phyloP scores from a whole-genome alignment of 2,329 filamentous ascomycete genomes.

The Bimuria novae-zelandiae region DNA sequence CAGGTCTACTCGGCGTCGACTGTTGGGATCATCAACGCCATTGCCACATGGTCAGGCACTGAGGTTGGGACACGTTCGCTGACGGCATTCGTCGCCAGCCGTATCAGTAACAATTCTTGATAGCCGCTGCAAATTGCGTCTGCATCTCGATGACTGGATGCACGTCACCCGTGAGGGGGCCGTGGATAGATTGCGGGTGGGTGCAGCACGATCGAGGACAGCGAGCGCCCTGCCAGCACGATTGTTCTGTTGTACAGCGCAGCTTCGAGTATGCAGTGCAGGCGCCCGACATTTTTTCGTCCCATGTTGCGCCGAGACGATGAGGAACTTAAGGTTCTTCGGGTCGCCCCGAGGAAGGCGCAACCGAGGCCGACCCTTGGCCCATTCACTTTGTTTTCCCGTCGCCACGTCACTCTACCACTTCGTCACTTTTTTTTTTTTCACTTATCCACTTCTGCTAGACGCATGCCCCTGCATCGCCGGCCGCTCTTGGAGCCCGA shows the following conservation, averaged over 20 bases:
- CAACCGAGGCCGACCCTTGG: slow-evolving; percentile 18
- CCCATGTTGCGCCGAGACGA: slow-evolving; percentile 28
- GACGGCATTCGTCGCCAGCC: slow-evolving; percentile 30
- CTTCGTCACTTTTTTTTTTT: slow-evolving; percentile 30
- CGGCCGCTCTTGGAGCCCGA: slow-evolving; percentile 28
- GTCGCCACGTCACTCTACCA: slow-evolving; percentile 35
- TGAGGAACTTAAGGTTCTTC: slow-evolving; percentile 18
- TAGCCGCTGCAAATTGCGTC: slow-evolving; percentile 35
- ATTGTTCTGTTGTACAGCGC: slow-evolving; percentile 4
- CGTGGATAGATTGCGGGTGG: slow-evolving; percentile 16
- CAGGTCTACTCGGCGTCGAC: neutral
- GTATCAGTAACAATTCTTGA: slow-evolving; percentile 26
- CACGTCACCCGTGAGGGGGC: slow-evolving; percentile 29
- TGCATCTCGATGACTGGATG: slow-evolving; percentile 25
- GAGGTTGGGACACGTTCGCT: slow-evolving; percentile 37
- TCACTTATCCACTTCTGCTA: slow-evolving; percentile 22
- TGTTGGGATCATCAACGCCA: neutral
- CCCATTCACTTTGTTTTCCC: slow-evolving; percentile 3
- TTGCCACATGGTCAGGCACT: slow-evolving; percentile 13
- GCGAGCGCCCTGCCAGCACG: neutral
- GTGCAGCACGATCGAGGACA: slow-evolving; percentile 14
- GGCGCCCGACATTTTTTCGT: slow-evolving; percentile 19
- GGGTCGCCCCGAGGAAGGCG: slow-evolving; percentile 26
- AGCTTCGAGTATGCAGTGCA: neutral
- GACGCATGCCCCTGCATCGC: slow-evolving; percentile 35